Base-by-base conservation (phyloP, 768 basidiomycete species). In the Auriculariales sp. region DNA sequence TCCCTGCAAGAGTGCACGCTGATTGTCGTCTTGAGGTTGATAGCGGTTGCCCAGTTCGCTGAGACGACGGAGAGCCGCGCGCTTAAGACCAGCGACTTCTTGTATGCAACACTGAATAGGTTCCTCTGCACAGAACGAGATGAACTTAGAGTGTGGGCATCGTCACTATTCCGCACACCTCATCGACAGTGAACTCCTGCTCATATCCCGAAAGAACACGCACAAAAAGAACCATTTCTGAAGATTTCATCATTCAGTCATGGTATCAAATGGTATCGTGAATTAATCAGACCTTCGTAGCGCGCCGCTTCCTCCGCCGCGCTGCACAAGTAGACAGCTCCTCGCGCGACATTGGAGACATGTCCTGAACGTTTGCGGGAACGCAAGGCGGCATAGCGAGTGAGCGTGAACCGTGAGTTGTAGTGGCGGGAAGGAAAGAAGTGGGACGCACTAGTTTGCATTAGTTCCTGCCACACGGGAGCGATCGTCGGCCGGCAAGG, bases 111-210 rank as follows among this genome's bases (percentile, higher is more conserved):
- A 17, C 70, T 71, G 53, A 72, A 67, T 52, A 72, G 64, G 61
- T 72, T 72, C 60, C 71, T 69, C 66, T 72, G 39, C 39, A 25
- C 34, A 15, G 22, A 14, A 12, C 35, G 7, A 19, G 35, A 17
- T 7, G 15, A 17, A 10, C 14, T 12, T n/a, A 17, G 35, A 17
- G 35, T 36, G 6, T n/a, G 35, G 35, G 35, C 7, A 12, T 7
- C 15, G 35, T 7, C 35, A 4, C 35, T 6, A 5, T 12, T 12
- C 35, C 15, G 6, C 7, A 17, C 2, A 24, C 39, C 39, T 44
- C 71, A 59, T 72, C 71, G 55, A 72, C 68, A 51, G 69, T 69
- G 55, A 72, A 67, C 57, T 72, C 71, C 58, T 68, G 66, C 62
- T 70, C 69, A 58, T 69, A 68, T 28, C 66, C 66, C 36, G 70